Conservation (phyloP, 768 basidiomycete species). For the Collybia mongolica region DNA sequence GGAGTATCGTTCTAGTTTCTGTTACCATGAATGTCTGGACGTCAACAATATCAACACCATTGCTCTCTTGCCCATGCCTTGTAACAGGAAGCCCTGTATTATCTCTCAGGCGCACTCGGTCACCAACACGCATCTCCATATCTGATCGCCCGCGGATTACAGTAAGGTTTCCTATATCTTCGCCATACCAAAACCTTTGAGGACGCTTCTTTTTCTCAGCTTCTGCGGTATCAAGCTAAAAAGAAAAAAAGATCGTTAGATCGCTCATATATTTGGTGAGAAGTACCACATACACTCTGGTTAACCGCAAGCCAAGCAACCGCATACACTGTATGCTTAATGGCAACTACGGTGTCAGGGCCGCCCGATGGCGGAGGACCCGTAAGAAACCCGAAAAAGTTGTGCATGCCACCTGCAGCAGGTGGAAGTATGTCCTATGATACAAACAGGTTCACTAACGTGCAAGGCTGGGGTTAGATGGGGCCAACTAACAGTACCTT, state of each 20-base stretch:
- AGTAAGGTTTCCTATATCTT: constrained; percentile 61
- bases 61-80: constrained; percentile 54
- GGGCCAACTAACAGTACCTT: constrained; percentile 55
- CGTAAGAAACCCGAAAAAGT: constrained; percentile 44
- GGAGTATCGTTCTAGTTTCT: constrained; percentile 67
- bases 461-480: background rate
- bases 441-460: constrained; percentile 5
- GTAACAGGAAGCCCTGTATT: constrained; percentile 48
- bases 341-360: constrained; percentile 65
- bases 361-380: constrained; percentile 40
- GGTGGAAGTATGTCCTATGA: constrained; percentile 67
- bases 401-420: constrained; percentile 40
- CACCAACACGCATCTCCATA: constrained; percentile 68
- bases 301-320: constrained; percentile 88
- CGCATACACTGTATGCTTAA: constrained; percentile 77
- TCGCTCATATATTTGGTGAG: background rate
- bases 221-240: constrained; percentile 57
- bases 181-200: constrained; percentile 70
- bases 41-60: constrained; percentile 42
- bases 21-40: constrained; percentile 62
- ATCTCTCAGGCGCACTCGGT: constrained; percentile 64
- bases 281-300: constrained; percentile 59
- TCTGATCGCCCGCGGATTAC: constrained; percentile 61
- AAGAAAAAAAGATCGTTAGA: constrained; percentile 8
- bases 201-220: constrained; percentile 66